These are phyloP conservation scores for Paracoccidioides lutzii DNA, from an alignment of 2,329 filamentous ascomycete species.

Conservation along the genomic window DNA sequence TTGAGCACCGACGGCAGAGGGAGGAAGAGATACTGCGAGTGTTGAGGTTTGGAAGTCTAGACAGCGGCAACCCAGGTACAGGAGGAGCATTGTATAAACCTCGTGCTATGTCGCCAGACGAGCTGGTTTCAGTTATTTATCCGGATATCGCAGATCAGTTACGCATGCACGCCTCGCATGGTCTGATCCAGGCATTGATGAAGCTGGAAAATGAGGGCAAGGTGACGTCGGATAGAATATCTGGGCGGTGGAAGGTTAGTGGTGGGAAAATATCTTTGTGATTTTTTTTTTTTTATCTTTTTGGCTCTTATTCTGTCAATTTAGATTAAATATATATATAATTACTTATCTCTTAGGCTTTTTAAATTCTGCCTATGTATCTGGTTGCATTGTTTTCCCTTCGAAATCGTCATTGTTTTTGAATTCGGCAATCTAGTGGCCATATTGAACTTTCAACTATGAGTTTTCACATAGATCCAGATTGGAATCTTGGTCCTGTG, in stretches of 20 bases:
- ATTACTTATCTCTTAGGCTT: no score
- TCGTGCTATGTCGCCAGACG: conserved; percentile 54
- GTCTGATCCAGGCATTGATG: conserved; percentile 62
- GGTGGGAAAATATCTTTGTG: conserved; percentile 21
- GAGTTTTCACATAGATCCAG: no score
- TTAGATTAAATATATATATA: background rate
- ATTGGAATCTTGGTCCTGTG: no score
- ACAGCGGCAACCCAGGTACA: conserved; percentile 13
- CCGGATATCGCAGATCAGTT: conserved; percentile 61
- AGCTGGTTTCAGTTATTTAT: conserved; percentile 83
- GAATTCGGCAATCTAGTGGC: no score
- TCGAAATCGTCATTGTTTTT: no score
- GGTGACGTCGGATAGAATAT: conserved; percentile 32
- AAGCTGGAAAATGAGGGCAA: conserved; percentile 68
- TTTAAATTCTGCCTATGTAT: no score
- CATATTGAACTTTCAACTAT: no score
- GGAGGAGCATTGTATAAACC: conserved; percentile 20
- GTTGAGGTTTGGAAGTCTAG: conserved; percentile 36
- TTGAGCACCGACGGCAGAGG: conserved; percentile 63
- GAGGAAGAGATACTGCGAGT: conserved; percentile 65
- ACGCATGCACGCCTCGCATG: conserved; percentile 61
- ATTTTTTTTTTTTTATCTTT: conserved; percentile 3
- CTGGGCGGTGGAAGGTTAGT: conserved; percentile 14
- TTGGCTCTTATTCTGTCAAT: background rate
- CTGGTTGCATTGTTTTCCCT: no score